Conservation (phyloP, 139 green algal genomes). For the Axilococcus clingmanii region DNA sequence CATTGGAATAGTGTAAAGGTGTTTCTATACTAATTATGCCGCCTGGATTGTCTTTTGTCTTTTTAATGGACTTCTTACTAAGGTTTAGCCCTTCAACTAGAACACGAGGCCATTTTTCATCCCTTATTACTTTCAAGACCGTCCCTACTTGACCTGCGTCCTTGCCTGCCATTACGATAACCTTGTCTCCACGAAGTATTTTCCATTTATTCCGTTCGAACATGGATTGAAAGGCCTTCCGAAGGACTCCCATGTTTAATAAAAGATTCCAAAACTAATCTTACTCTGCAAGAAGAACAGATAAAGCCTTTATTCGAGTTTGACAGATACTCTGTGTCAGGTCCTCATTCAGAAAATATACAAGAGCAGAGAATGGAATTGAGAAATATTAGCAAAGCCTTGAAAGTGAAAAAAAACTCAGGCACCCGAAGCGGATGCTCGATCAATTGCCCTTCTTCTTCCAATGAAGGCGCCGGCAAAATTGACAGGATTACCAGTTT, state of each 20-base stretch:
- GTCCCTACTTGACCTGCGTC: slow-evolving; percentile 54
- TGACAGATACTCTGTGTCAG: too few relatives aligned
- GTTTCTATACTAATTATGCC: slow-evolving; percentile 54
- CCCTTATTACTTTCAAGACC: slow-evolving; percentile 42
- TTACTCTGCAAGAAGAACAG: neutral
- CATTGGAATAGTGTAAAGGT: slow-evolving; percentile 71
- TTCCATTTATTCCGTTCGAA: slow-evolving; percentile 40
- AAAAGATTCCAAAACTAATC: neutral
- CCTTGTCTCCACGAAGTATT: slow-evolving; percentile 48
- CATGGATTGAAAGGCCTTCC: slow-evolving; percentile 29
- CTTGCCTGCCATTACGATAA: slow-evolving; percentile 59
- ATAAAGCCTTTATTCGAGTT: too few relatives aligned
- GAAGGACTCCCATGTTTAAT: slow-evolving; percentile 21
- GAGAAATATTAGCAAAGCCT: too few relatives aligned
- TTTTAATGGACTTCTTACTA: slow-evolving; percentile 53
- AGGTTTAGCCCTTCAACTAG: slow-evolving; percentile 66
- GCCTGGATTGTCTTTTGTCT: slow-evolving; percentile 38
- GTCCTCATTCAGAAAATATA: too few relatives aligned
- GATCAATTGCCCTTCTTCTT: too few relatives aligned
- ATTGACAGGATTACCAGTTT: too few relatives aligned
- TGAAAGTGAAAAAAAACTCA: too few relatives aligned
- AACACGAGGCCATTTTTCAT: slow-evolving; percentile 38
- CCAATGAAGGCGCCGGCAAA: too few relatives aligned
- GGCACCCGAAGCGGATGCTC: too few relatives aligned
- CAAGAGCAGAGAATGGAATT: too few relatives aligned